phyloP scores from a whole-genome alignment of 2,329 filamentous ascomycete species.

The Aspergillus sp. region DNA sequence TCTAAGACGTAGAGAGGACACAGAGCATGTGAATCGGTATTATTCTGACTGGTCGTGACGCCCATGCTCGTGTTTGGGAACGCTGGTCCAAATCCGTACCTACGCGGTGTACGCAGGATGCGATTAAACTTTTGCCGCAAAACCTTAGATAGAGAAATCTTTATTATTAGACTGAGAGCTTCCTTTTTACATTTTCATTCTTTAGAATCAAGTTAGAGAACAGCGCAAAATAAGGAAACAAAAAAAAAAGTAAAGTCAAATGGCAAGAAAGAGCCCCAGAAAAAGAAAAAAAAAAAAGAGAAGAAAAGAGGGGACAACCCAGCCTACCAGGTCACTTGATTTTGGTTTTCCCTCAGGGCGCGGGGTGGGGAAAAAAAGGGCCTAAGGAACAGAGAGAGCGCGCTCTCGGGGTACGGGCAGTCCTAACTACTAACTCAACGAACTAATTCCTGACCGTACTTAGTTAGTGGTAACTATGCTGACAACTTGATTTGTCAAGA shows the following conservation, averaged over 20 bases:
- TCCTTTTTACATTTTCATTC: neutral
- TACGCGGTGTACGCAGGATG: neutral
- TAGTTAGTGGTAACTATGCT: neutral
- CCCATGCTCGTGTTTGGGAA: constrained; percentile 12
- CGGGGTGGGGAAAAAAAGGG: neutral
- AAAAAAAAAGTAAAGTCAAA: neutral
- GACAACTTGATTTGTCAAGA: neutral
- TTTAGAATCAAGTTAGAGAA: neutral
- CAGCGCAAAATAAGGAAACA: too few relatives aligned
- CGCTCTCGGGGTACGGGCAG: neutral
- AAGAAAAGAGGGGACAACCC: too few relatives aligned
- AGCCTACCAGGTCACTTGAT: neutral
- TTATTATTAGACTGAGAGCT: constrained; percentile 1
- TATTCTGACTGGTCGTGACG: constrained; percentile 9
- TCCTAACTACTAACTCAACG: too few relatives aligned
- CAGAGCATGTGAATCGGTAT: constrained; percentile 9
- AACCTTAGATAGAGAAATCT: neutral
- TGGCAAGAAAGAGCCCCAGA: neutral
- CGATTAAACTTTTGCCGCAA: constrained; percentile 2
- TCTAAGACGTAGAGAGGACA: constrained; percentile 1
- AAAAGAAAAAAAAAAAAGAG: neutral
- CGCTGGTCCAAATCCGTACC: neutral
- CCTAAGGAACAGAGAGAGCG: neutral
- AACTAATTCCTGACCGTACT: neutral
- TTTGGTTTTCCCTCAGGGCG: neutral